These are phyloP conservation scores for Pisolithus orientalis DNA, from an alignment of 768 basidiomycete species.

Conservation along the genomic window DNA sequence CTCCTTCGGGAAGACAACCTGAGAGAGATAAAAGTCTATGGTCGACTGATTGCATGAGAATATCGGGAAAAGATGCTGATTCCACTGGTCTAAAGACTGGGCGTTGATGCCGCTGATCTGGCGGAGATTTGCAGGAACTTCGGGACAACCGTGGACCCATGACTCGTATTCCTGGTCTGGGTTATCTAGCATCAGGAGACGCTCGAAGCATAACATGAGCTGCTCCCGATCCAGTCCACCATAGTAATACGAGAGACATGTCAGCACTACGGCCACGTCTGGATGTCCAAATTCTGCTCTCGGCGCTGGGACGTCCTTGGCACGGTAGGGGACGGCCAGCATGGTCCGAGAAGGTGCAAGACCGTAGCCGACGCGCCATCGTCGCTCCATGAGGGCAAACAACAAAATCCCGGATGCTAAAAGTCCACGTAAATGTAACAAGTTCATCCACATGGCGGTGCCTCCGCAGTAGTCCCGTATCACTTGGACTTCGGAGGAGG, in stretches of 20 bases:
- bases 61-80: conserved; percentile 15
- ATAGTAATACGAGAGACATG: conserved; percentile 22
- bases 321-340: conserved; percentile 34
- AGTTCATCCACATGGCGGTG: conserved; percentile 11
- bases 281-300: conserved; percentile 37
- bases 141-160: conserved; percentile 20
- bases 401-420: conserved; percentile 26
- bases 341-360: conserved; percentile 26
- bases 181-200: conserved; percentile 24
- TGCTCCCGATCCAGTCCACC: conserved; percentile 27
- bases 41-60: conserved; percentile 25
- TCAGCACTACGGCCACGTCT: not conserved
- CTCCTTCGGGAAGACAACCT: conserved; percentile 32
- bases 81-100: conserved; percentile 24
- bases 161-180: conserved; percentile 25
- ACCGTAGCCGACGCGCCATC: conserved; percentile 37
- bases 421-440: conserved; percentile 32
- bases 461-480: conserved; percentile 6
- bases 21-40: conserved; percentile 32
- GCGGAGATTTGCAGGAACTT: conserved; percentile 15
- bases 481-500: not conserved
- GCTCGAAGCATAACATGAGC: conserved; percentile 23
- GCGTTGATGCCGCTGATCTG: conserved; percentile 18
- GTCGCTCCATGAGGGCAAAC: conserved; percentile 26
- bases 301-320: conserved; percentile 31